Percentiles rank a stretch among this genome's conserved stretches.
Evolutionary conservation across 2,329 filamentous ascomycete species (phyloP).

Genomic region (Paraconiothyrium sp.): DNA sequence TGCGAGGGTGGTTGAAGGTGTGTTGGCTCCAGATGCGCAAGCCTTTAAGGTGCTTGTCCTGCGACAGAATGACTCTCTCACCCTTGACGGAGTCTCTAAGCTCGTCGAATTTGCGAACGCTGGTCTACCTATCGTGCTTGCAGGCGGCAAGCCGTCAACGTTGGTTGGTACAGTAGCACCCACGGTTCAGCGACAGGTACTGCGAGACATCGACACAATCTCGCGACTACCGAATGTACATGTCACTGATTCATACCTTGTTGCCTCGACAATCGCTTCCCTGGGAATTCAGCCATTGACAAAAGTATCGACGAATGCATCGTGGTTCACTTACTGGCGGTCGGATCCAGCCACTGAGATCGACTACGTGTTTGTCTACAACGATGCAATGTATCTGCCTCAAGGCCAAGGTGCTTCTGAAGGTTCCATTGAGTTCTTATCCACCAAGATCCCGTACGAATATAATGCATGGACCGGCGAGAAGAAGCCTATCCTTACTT

Average conservation of each 20-base stretch:
- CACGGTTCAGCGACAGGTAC: conserved; percentile 3
- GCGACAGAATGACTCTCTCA: conserved; percentile 37
- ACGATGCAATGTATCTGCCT: conserved; percentile 36
- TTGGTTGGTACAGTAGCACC: conserved; percentile 17
- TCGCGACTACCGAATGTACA: conserved; percentile 20
- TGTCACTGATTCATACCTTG: conserved; percentile 20
- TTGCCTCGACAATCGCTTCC: conserved; percentile 19
- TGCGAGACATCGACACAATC: conserved; percentile 11
- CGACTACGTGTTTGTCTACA: conserved; percentile 55
- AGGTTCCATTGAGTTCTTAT: conserved; percentile 24
- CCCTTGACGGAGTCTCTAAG: conserved; percentile 44
- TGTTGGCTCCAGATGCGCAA: conserved; percentile 52
- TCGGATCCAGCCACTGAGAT: conserved; percentile 32
- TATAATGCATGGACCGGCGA: conserved; percentile 58
- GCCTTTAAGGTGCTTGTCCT: conserved; percentile 57
- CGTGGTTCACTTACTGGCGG: conserved; percentile 50
- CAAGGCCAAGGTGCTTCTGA: conserved; percentile 18
- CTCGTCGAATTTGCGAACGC: conserved; percentile 49
- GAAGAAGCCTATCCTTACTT: conserved; percentile 43
- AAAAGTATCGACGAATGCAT: conserved; percentile 20
- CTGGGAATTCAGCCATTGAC: conserved; percentile 22
- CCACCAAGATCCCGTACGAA: conserved; percentile 43
- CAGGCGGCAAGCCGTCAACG: conserved; percentile 21
- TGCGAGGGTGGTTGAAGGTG: conserved; percentile 48
- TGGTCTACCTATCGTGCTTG: conserved; percentile 57